Conservation (phyloP, 2,329 filamentous ascomycete species). For the Colletotrichum sojae region DNA sequence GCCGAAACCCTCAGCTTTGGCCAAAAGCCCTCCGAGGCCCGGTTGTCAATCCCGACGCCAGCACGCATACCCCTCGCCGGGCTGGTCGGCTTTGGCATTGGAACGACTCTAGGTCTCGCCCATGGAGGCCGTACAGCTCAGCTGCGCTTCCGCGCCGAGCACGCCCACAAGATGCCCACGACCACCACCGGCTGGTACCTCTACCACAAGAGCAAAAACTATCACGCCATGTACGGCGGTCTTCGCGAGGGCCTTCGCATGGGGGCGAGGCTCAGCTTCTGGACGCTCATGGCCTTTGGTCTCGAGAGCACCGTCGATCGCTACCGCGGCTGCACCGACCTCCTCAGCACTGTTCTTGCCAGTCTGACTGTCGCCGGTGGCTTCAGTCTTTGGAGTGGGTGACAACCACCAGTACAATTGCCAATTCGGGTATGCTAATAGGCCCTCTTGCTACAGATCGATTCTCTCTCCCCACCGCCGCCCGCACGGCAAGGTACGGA, state of each 20-base stretch:
- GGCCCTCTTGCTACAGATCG: constrained; percentile 67
- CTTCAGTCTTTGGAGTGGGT: constrained; percentile 89
- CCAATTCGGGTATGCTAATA: neutral
- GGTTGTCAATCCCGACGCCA: constrained; percentile 74
- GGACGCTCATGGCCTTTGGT: constrained; percentile 82
- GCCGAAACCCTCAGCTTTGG: constrained; percentile 46
- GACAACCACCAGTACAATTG: neutral
- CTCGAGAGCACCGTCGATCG: constrained; percentile 90
- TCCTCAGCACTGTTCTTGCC: constrained; percentile 85
- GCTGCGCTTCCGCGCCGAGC: constrained; percentile 92
- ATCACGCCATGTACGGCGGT: constrained; percentile 84
- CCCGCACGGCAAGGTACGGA: constrained; percentile 84
- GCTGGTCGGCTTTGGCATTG: constrained; percentile 75
- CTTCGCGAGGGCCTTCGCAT: constrained; percentile 84
- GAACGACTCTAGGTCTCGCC: constrained; percentile 78
- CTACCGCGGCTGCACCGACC: constrained; percentile 78
- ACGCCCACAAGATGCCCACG: constrained; percentile 91
- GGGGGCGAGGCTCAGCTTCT: constrained; percentile 78
- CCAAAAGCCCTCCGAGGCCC: constrained; percentile 54
- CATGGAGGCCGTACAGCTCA: constrained; percentile 82
- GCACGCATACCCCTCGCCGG: constrained; percentile 77
- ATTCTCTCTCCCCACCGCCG: constrained; percentile 83
- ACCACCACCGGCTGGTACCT: constrained; percentile 92
- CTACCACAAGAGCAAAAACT: constrained; percentile 99
- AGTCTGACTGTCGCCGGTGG: constrained; percentile 87